These are phyloP conservation scores for Peronospora farinosa DNA, from an alignment of 352 stramenopile species.

Conservation along the genomic window DNA sequence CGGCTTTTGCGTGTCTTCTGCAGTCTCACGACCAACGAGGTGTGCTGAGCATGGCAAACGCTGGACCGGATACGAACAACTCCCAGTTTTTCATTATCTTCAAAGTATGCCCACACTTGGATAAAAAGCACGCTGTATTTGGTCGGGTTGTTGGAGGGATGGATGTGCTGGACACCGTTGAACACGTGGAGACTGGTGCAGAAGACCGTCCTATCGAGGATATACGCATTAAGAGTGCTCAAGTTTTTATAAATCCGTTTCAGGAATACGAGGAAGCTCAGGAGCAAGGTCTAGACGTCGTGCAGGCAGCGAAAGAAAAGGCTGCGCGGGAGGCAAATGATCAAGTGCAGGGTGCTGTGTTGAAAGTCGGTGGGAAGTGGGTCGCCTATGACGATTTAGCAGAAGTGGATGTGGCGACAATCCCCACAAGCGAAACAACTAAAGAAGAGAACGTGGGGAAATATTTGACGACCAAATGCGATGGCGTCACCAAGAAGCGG, in stretches of 20 bases:
- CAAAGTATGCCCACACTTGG: conserved; percentile 91
- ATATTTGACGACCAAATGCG: conserved; percentile 42
- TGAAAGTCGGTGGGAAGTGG: conserved; percentile 77
- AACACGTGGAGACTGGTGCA: conserved; percentile 60
- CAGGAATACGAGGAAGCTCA: conserved; percentile 73
- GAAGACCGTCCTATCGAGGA: conserved; percentile 82
- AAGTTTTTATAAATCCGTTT: conserved; percentile 89
- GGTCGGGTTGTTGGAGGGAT: conserved; percentile 90
- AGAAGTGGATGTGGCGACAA: conserved; percentile 45
- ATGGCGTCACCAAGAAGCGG: conserved; percentile 23
- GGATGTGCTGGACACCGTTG: conserved; percentile 74
- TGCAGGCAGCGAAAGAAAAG: conserved; percentile 50
- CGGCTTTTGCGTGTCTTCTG: conserved; percentile 7
- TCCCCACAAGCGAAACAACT: conserved; percentile 33
- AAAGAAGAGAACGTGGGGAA: conserved; percentile 63
- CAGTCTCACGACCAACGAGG: conserved; percentile 84
- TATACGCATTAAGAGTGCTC: conserved; percentile 66
- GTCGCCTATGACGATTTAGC: conserved; percentile 70
- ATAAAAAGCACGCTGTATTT: conserved; percentile 98
- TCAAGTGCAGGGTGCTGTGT: conserved; percentile 56
- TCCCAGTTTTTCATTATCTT: conserved; percentile 99
- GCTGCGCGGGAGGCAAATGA: conserved; percentile 39
- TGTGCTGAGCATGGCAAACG: conserved; percentile 96
- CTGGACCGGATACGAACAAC: conserved; percentile 91
- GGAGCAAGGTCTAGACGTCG: conserved; percentile 46